A percentile compares a stretch with the other conserved stretches of the same genome.
phyloP scores from a whole-genome alignment of 805 yeast genomes.

The Wickerhamiella alocasiicola region DNA sequence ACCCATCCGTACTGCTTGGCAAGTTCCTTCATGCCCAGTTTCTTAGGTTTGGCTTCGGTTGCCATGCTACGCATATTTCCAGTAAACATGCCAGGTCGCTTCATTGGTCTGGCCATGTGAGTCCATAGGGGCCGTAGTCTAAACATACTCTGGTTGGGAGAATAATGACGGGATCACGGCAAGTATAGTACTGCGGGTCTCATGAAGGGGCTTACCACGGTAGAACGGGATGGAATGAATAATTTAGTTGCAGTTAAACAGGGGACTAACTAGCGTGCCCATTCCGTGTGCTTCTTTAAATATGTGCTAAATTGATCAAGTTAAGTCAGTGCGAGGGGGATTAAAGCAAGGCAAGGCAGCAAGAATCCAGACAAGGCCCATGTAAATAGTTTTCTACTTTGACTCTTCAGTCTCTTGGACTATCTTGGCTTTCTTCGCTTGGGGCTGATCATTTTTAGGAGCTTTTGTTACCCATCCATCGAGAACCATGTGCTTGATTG shows the following conservation, averaged over 20 bases:
- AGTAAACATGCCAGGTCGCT: neutral
- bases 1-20: slow-evolving; percentile 83
- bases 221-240: neutral
- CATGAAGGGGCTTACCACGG: neutral
- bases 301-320: too few species aligned
- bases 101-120: neutral
- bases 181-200: neutral
- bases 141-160: too few species aligned
- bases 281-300: too few species aligned
- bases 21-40: slow-evolving; percentile 37
- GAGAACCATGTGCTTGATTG: neutral
- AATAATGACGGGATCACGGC: too few species aligned
- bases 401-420: neutral
- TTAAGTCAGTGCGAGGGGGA: too few species aligned
- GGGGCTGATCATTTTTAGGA: neutral
- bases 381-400: neutral
- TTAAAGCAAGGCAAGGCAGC: too few species aligned
- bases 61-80: slow-evolving; percentile 1
- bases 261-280: neutral
- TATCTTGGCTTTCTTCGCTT: neutral
- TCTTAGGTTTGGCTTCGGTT: slow-evolving; percentile 8
- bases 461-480: neutral
- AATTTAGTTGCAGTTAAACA: neutral
- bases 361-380: too few species aligned
- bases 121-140: neutral